Base-by-base conservation (phyloP, 306 rosid genomes). In the Inga leiocalycina region DNA sequence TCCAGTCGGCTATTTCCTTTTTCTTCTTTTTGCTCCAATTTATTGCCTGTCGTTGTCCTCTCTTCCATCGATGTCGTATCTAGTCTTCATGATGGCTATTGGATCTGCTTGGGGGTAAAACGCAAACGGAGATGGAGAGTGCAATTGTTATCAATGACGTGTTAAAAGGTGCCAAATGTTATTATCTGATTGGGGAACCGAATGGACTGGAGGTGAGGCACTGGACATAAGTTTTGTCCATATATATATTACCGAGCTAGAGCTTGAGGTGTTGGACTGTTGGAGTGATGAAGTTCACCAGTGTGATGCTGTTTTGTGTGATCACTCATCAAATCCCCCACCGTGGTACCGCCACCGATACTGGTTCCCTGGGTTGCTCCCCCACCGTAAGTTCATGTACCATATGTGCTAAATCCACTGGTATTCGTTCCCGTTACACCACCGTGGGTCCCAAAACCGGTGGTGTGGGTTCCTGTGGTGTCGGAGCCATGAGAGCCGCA, bases 251-350 rank as follows among this genome's bases (percentile, higher is more conserved):
- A 49, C 97, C 49, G 95, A 89, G 90, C 92, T 84, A 15, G 97
- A 91, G 87, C 90, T 83, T 11, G 91, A 89, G 56, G 88, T 84
- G 66, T 77, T 15, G 24, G 91, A 84, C 87, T 84, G 66, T 77
- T 15, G 24, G 91, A 84, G n/a, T 93, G 89, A 43, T 77, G 85
- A 65, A 71, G 85, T 41, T 81, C 87, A 54, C 80, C 82, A 0
- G 76, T 5, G 1, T 71, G 20, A 17, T 70, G 82, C 45, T 27
- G 79, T 19, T 56, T 30, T 11, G 66, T 56, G 0, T 68, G 83
- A 3, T 83, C 44, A 59, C 52, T 73, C 20, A 84, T 0, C 11
- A 87, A 34, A 48, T 87, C 87, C 7, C 45, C 72, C 45, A 76
- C 78, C 2, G 86, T 81, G 12, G 54, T 65, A n/a, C 65, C 46